Percentiles rank a stretch among this genome's conserved stretches.
phyloP scores from a whole-genome alignment of 495 filamentous ascomycete species.

The Xylaria cubensis region DNA sequence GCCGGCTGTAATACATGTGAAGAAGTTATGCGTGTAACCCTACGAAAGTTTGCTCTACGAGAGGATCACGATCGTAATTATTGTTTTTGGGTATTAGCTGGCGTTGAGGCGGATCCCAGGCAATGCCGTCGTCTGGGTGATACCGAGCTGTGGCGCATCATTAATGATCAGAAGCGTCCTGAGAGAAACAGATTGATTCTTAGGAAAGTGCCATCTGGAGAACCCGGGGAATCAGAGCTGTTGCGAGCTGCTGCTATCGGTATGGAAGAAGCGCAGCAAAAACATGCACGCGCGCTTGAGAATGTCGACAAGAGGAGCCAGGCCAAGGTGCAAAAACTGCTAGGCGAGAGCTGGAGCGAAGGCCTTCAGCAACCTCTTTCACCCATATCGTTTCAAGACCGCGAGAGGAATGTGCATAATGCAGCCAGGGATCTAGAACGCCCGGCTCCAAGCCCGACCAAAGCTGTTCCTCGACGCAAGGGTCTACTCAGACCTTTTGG shows the following conservation, averaged over 20 bases:
- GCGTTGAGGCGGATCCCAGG: slow-evolving; percentile 77
- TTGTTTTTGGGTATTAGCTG: slow-evolving; percentile 83
- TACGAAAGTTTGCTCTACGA: slow-evolving; percentile 79
- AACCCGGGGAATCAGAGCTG: slow-evolving; percentile 81
- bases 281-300: slow-evolving; percentile 69
- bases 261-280: slow-evolving; percentile 77
- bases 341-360: slow-evolving; percentile 83
- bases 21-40: slow-evolving; percentile 83
- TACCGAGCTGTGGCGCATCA: slow-evolving; percentile 84
- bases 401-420: slow-evolving; percentile 69
- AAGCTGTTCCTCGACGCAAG: slow-evolving; percentile 63
- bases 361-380: slow-evolving; percentile 80
- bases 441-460: slow-evolving; percentile 58
- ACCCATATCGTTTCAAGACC: slow-evolving; percentile 69
- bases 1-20: slow-evolving; percentile 88
- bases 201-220: slow-evolving; percentile 83
- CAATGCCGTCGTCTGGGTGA: slow-evolving; percentile 82
- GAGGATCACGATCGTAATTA: slow-evolving; percentile 81
- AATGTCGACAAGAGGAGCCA: slow-evolving; percentile 70
- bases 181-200: slow-evolving; percentile 92
- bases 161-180: slow-evolving; percentile 71
- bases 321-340: slow-evolving; percentile 79
- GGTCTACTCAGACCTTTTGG: slow-evolving; percentile 73
- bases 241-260: slow-evolving; percentile 82
- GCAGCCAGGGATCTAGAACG: slow-evolving; percentile 65